These are phyloP conservation scores for Saxophila tyrrhenica DNA, from an alignment of 495 filamentous ascomycete genomes.

Conservation along the genomic window DNA sequence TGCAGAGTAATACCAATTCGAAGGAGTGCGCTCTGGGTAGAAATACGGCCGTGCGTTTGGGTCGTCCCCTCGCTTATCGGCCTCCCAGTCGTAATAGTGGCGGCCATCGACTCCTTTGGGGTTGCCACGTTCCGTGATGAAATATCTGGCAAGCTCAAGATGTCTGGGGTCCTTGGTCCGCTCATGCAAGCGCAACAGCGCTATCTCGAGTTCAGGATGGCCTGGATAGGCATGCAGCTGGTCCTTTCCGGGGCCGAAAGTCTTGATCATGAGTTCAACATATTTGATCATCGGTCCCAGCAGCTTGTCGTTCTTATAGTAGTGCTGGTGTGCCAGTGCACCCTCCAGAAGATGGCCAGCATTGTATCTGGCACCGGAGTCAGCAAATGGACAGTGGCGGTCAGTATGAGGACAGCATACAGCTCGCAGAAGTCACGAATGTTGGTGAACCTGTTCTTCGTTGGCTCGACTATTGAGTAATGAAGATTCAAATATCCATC, in stretches of 20 bases:
- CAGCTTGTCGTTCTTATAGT: slow-evolving; percentile 40
- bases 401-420: slow-evolving; percentile 33
- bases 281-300: slow-evolving; percentile 43
- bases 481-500: slow-evolving; percentile 52
- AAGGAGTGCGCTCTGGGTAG: slow-evolving; percentile 25
- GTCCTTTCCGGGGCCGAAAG: slow-evolving; percentile 38
- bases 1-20: slow-evolving; percentile 40
- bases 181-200: slow-evolving; percentile 41
- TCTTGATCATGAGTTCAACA: slow-evolving; percentile 38
- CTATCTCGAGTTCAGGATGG: slow-evolving; percentile 49
- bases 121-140: slow-evolving; percentile 47
- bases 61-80: slow-evolving; percentile 39
- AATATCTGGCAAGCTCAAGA: slow-evolving; percentile 41
- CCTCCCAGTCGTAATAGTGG: slow-evolving; percentile 44
- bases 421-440: slow-evolving; percentile 50
- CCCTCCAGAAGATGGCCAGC: slow-evolving; percentile 53
- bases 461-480: slow-evolving; percentile 43
- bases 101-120: slow-evolving; percentile 35
- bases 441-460: slow-evolving; percentile 44
- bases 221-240: slow-evolving; percentile 49
- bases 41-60: slow-evolving; percentile 34
- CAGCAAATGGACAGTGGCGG: too few relatives aligned
- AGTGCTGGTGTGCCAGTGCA: slow-evolving; percentile 41
- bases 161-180: slow-evolving; percentile 37
- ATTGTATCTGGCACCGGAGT: slow-evolving; percentile 36